Base-by-base conservation (phyloP, 2,329 filamentous ascomycete species). In the Gremmenia infestans region DNA sequence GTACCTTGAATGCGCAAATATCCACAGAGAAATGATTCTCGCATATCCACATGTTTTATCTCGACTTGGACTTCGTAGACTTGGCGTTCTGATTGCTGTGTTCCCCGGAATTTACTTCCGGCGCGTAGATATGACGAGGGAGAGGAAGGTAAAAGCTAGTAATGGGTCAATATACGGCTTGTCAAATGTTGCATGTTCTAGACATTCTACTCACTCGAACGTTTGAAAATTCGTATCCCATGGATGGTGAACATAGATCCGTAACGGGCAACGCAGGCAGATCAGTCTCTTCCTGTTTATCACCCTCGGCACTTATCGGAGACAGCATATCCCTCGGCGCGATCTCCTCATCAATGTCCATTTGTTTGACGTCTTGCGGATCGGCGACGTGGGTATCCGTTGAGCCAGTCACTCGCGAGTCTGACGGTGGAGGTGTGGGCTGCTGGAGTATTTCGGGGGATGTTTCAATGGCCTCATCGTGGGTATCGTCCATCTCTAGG, bases 21-120 rank as follows among this genome's bases (percentile, higher is more conserved):
- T 49, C 94, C 94, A 70, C 93, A 97, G 6, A 99, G 79, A 67
- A 93, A 97, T 5, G 92, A 97, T 71, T 97, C 91, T 54, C 86
- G 82, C 81, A 97, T 87, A 70, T 97, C 91, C 46, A 97, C 91
- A 73, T 97, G 88, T 73, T 97, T 96, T 64, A 99, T 91, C 70
- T 97, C 92, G 2, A 99, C 94, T 67, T 97, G 89, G 1, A 99
- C 94, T 60, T 96, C 91, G 71, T 99, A 99, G 9, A 89, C 83
- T 70, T 96, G 91, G 57, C 89, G 84, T 70, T 97, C 93, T 2
- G 93, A 97, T 69, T 93, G 88, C 68, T 99, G 94, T 14, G 89
- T 96, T 55, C 94, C 94, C 57, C 83, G 81, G 69, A 97, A 99
- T 66, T 83, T 89, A 73, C 91, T 96, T 17, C 92, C 92, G 2